A percentile compares a stretch with the other conserved stretches of the same genome.
Evolutionary conservation across 2,329 filamentous ascomycete genomes (phyloP).

Genomic region (Hypoxylon sp.): DNA sequence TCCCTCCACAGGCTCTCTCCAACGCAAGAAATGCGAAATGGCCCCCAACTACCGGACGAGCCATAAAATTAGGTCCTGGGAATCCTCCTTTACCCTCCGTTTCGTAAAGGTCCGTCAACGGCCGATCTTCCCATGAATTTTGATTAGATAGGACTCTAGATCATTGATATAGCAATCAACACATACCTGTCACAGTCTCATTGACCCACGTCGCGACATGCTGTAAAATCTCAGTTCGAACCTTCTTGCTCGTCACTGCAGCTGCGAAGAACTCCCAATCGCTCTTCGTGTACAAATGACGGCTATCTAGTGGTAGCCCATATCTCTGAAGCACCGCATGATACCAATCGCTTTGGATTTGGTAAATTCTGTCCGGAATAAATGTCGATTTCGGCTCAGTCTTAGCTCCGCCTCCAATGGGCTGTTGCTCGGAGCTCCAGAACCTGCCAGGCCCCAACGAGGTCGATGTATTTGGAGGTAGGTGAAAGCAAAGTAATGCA

Average conservation of each 20-base stretch:
- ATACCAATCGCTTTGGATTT: constrained; percentile 86
- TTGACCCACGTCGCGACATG: constrained; percentile 86
- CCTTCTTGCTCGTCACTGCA: constrained; percentile 78
- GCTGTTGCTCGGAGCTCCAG: constrained; percentile 45
- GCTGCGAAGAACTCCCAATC: constrained; percentile 95
- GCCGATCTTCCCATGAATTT: constrained; percentile 66
- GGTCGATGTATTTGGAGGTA: constrained; percentile 49
- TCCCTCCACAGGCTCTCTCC: constrained; percentile 82
- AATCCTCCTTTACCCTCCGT: constrained; percentile 84
- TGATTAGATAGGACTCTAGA: constrained; percentile 36
- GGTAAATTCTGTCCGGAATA: constrained; percentile 82
- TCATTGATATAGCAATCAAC: not conserved
- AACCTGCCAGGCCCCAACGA: constrained; percentile 44
- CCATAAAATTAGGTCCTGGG: constrained; percentile 82
- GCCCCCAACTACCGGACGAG: constrained; percentile 85
- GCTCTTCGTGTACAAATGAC: constrained; percentile 88
- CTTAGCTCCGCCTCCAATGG: constrained; percentile 31
- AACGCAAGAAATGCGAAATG: constrained; percentile 90
- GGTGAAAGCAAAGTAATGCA: constrained; percentile 83
- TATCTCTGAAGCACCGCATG: constrained; percentile 83
- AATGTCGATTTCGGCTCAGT: constrained; percentile 62
- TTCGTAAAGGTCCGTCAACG: constrained; percentile 86
- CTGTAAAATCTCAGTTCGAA: constrained; percentile 79
- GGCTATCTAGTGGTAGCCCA: constrained; percentile 84
- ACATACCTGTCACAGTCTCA: constrained; percentile 77